phyloP scores from a whole-genome alignment of 495 filamentous ascomycete species.

The Aspergillus sclerotioniger region DNA sequence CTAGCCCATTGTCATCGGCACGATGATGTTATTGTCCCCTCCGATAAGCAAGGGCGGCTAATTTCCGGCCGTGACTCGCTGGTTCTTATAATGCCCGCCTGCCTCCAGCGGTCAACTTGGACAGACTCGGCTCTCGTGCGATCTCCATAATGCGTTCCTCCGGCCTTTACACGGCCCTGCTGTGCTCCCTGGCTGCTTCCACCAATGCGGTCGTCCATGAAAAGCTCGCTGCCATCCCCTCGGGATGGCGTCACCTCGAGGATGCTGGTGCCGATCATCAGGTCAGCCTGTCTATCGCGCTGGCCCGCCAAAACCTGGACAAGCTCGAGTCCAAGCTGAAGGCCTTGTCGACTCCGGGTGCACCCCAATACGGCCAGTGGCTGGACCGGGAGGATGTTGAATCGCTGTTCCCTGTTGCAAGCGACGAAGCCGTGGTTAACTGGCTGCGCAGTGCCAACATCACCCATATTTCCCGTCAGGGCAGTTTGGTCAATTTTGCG shows the following conservation, averaged over 20 bases:
- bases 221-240: conserved; percentile 1
- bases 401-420: conserved; percentile 49
- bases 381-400: conserved; percentile 52
- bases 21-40: neutral
- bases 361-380: conserved; percentile 51
- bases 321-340: conserved; percentile 53
- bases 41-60: neutral
- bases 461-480: conserved; percentile 36
- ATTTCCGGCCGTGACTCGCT: conserved; percentile 13
- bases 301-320: conserved; percentile 47
- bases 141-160: neutral
- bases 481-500: conserved; percentile 48
- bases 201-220: conserved; percentile 1
- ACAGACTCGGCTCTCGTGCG: neutral
- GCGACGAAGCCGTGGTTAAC: conserved; percentile 35
- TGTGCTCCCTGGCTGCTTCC: conserved; percentile 2
- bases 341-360: conserved; percentile 55
- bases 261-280: neutral
- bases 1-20: neutral
- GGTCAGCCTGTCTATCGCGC: conserved; percentile 40
- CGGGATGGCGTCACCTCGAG: neutral
- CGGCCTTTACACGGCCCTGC: conserved; percentile 1
- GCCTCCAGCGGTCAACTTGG: neutral
- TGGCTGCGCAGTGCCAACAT: conserved; percentile 55
- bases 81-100: neutral